A percentile compares a stretch with the other conserved stretches of the same genome.
Conservation (phyloP, 441 rosid genomes). For the Jatropha multifida region DNA sequence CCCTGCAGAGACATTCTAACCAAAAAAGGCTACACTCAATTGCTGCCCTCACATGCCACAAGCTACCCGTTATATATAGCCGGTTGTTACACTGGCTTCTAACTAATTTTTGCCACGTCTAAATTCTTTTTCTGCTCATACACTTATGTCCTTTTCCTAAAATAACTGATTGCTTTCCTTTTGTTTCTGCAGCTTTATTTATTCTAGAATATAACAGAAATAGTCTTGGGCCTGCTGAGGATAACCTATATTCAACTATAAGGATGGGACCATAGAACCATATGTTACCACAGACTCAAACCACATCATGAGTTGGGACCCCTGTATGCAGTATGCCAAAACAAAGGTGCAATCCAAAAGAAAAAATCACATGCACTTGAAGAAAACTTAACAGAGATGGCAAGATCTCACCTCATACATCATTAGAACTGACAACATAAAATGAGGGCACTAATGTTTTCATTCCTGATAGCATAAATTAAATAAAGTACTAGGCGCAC, state of each 20-base stretch:
- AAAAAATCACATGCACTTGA: not conserved
- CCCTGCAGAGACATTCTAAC: too few relatives aligned
- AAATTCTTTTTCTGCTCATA: too few relatives aligned
- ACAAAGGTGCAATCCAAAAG: not conserved
- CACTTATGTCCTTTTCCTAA: too few relatives aligned
- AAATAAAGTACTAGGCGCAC: not conserved
- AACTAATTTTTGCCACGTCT: too few relatives aligned
- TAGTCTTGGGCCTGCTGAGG: not conserved
- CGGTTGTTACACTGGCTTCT: too few relatives aligned
- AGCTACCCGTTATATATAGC: too few relatives aligned
- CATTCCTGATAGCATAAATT: not conserved
- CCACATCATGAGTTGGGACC: not conserved
- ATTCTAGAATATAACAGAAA: too few relatives aligned
- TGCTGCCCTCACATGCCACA: too few relatives aligned
- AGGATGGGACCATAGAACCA: not conserved
- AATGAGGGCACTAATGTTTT: not conserved
- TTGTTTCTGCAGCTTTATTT: too few relatives aligned
- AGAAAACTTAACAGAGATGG: not conserved
- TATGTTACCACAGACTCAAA: not conserved
- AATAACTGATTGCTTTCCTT: too few relatives aligned
- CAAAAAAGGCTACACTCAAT: too few relatives aligned
- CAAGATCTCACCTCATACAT: not conserved
- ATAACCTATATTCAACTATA: not conserved
- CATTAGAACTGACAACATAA: slow-evolving; percentile 1
- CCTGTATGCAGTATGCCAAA: not conserved